Evolutionary conservation across 2,329 filamentous ascomycete genomes (phyloP), one percentile per base, ranked within the genome.

Genomic region (Sporothrix sp.): DNA sequence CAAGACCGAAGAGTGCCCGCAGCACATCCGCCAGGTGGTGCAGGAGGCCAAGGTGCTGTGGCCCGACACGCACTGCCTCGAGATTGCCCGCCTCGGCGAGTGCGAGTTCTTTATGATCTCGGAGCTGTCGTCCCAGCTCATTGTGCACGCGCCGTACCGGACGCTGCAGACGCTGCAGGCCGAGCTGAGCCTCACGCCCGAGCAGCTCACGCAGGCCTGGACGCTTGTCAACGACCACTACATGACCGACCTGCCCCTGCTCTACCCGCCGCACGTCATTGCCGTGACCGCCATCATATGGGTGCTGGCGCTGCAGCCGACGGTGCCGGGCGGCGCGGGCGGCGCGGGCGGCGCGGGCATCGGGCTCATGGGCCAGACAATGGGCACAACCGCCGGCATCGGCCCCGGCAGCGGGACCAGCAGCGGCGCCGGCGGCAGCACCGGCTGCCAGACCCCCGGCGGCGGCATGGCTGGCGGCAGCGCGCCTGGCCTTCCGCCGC

Each of bases 1-100:
- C 71, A 98, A 98, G 69, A 95, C 95, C 81, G 93, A 98, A 66
- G 93, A 98, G 66, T 90, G 84, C 46, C 93, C 93, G 3, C 91
- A 97, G 65, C 93, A 98, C 65, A 97, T 98, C 61, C 81, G 93
- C 27, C 78, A 95, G 56, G 84, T 98, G 52, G 83, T 93, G 10
- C 84, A 81, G 42, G 93, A 98, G 66, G 88, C 90, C 3, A 82
- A 88, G 30, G 79, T 84, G 52, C 75, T 94, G 53, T 95, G 88
- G 87, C 83, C 87, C 60, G 78, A 80, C 79, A 71, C 85, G 53
- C 79, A 87, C 58, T 74, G 78, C 36, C 78, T 82, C 52, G 89
- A 95, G 65, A 85, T 86, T 8, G 82, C 85, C 50, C 87, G 88
- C 61, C 77, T 96, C 35, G 90, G 90, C 60, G 90, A 96, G 71